Evolutionary conservation across 164 flowering plant species (phyloP).

Genomic region (Santalum album): DNA sequence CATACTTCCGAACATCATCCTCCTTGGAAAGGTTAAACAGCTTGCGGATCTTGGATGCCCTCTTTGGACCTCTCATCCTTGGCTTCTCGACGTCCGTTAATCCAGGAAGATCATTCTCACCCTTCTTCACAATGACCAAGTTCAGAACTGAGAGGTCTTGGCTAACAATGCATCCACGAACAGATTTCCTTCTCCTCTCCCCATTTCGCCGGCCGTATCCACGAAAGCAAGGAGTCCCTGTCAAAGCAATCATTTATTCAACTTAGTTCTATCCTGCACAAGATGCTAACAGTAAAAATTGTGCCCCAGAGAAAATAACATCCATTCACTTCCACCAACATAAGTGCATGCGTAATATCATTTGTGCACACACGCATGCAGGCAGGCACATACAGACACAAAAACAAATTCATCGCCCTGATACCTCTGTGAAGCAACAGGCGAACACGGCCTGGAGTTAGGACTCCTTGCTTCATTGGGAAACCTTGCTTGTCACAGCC

Average conservation of each 20-base stretch:
- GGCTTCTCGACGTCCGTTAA: constrained; percentile 59
- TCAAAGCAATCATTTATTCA: no score
- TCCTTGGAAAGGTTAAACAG: constrained; percentile 58
- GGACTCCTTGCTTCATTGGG: constrained; percentile 8
- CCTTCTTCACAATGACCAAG: constrained; percentile 68
- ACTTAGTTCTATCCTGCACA: no score
- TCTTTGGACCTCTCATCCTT: constrained; percentile 69
- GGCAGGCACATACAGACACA: neutral
- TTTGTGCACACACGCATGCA: no score
- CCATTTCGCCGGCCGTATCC: constrained; percentile 62
- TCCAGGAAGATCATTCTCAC: constrained; percentile 61
- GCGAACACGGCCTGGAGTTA: constrained; percentile 6
- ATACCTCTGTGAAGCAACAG: constrained; percentile 5
- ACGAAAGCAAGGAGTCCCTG: constrained; percentile 45
- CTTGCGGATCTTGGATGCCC: constrained; percentile 62
- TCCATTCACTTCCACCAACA: no score
- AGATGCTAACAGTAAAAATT: no score
- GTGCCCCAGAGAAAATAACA: no score
- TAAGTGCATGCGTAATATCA: no score
- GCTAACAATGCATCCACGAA: constrained; percentile 68
- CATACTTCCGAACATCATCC: constrained; percentile 65
- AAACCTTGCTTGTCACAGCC: constrained; percentile 7
- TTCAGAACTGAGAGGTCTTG: constrained; percentile 58
- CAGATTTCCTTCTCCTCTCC: constrained; percentile 62
- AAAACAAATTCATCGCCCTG: no score